Percentiles rank a stretch among this genome's conserved stretches.
These are phyloP conservation scores for Nothophaeocryptopus gaeumannii DNA, from an alignment of 2,329 filamentous ascomycete species.

Conservation along the genomic window DNA sequence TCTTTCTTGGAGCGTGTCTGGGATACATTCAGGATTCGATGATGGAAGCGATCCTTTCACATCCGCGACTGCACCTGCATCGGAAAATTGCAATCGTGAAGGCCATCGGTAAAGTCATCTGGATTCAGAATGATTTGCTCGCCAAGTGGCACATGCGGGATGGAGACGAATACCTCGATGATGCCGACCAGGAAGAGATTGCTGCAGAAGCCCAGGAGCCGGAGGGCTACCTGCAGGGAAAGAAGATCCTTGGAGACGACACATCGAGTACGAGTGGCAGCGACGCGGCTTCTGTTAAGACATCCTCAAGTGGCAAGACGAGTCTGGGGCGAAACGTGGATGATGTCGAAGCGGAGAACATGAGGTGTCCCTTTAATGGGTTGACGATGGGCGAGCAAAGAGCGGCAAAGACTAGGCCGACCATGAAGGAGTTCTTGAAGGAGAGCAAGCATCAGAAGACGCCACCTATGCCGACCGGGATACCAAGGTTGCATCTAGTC, in stretches of 20 bases:
- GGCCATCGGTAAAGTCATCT: constrained; percentile 76
- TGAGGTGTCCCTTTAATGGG: constrained; percentile 16
- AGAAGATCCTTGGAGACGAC: constrained; percentile 9
- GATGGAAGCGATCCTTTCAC: constrained; percentile 70
- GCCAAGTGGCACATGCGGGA: constrained; percentile 65
- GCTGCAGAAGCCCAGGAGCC: neutral
- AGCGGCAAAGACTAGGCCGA: constrained; percentile 14
- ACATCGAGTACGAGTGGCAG: neutral
- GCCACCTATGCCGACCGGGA: constrained; percentile 4
- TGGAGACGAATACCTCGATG: neutral
- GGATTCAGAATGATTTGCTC: constrained; percentile 85
- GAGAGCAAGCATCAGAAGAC: constrained; percentile 3
- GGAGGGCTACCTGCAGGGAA: constrained; percentile 25
- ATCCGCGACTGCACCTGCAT: constrained; percentile 63
- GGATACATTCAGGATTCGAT: constrained; percentile 76
- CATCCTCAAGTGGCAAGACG: constrained; percentile 12
- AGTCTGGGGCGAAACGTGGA: constrained; percentile 12
- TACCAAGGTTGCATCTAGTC: constrained; percentile 16
- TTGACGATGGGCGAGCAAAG: constrained; percentile 9
- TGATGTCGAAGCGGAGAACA: constrained; percentile 4
- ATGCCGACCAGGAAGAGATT: neutral
- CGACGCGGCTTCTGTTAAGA: constrained; percentile 10
- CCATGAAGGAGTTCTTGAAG: constrained; percentile 8
- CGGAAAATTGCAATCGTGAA: constrained; percentile 72
- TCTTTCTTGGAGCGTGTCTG: constrained; percentile 71